Conservation (phyloP, 257 asterid species). For the Solanum virginianum region DNA sequence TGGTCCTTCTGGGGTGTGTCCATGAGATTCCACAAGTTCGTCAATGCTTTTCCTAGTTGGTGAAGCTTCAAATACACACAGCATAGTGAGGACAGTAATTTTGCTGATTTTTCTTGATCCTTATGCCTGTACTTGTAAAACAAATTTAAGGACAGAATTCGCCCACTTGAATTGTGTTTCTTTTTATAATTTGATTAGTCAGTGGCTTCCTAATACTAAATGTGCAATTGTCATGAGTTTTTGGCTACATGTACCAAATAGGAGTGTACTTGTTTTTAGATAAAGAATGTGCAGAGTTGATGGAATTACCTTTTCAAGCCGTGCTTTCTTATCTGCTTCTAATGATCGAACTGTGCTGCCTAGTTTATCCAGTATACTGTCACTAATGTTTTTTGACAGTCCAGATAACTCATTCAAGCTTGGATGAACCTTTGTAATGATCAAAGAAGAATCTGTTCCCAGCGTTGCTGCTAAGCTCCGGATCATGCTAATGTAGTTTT, state of each 20-base stretch:
- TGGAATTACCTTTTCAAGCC: slow-evolving; percentile 60
- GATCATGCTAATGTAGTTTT: slow-evolving; percentile 56
- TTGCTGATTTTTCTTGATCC: background rate
- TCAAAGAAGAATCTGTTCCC: slow-evolving; percentile 88
- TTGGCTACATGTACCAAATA: background rate
- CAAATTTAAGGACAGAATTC: background rate
- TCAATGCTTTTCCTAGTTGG: slow-evolving; percentile 76
- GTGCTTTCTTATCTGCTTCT: slow-evolving; percentile 64
- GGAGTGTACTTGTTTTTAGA: background rate
- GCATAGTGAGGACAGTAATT: background rate
- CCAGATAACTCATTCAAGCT: slow-evolving; percentile 92
- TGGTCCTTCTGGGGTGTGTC: slow-evolving; percentile 63
- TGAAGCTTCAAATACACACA: slow-evolving; percentile 53
- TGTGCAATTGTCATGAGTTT: background rate
- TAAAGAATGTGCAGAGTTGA: background rate
- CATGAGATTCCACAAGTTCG: slow-evolving; percentile 88
- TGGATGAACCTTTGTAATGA: slow-evolving; percentile 93
- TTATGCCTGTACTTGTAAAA: background rate
- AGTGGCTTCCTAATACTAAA: background rate
- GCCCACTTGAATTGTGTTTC: background rate
- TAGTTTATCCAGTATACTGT: slow-evolving; percentile 61
- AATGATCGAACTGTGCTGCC: slow-evolving; percentile 62
- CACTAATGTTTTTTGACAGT: slow-evolving; percentile 81
- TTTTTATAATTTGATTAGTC: background rate
- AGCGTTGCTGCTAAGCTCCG: slow-evolving; percentile 52